Evolutionary conservation across 148 eudicot species (phyloP).

Genomic region (Chenopodium formosanum): DNA sequence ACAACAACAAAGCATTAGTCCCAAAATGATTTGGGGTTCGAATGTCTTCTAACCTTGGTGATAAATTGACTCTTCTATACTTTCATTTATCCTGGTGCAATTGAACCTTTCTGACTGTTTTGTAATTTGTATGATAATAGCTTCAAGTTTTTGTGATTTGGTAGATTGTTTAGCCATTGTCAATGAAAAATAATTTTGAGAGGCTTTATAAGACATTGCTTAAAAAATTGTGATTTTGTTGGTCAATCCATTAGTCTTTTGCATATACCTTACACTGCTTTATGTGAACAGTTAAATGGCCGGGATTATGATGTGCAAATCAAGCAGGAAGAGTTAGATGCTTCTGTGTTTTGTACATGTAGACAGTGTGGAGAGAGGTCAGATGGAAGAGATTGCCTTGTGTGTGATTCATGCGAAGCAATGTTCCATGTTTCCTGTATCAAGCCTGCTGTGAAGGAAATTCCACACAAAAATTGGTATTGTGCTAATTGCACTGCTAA

Average conservation of each 20-base stretch:
- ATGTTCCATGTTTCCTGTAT: slow-evolving; percentile 84
- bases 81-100: background rate
- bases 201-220: background rate
- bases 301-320: slow-evolving; percentile 32
- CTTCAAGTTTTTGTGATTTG: background rate
- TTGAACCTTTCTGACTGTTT: background rate
- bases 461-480: slow-evolving; percentile 77
- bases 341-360: slow-evolving; percentile 49
- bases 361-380: slow-evolving; percentile 58
- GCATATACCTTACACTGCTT: background rate
- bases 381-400: slow-evolving; percentile 68
- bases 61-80: background rate
- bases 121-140: background rate
- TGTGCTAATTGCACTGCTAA: slow-evolving; percentile 61
- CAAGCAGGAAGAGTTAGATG: slow-evolving; percentile 49
- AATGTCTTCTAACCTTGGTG: background rate
- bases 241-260: slow-evolving; percentile 3
- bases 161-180: background rate
- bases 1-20: no score
- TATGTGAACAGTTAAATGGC: slow-evolving; percentile 38
- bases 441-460: slow-evolving; percentile 63
- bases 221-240: background rate
- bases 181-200: background rate
- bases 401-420: slow-evolving; percentile 87
- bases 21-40: background rate